A percentile compares a stretch with the other conserved stretches of the same genome.
Conservation (phyloP, 2,329 filamentous ascomycete species). For the Hirsutella rhossiliensis region DNA sequence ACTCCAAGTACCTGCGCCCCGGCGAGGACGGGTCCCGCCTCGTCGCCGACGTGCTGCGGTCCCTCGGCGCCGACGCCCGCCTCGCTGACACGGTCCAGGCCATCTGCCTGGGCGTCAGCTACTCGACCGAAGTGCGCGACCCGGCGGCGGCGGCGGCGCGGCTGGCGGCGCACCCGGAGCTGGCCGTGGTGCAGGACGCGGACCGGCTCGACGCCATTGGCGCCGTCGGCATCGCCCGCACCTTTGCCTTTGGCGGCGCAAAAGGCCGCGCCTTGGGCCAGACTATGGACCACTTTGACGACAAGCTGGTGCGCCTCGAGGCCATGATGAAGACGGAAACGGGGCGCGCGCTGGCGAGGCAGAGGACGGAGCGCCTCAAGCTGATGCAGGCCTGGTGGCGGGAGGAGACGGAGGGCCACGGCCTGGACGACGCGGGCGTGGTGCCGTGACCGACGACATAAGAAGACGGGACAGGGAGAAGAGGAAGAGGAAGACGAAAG, state of each 20-base stretch:
- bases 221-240: conserved; percentile 69
- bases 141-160: conserved; percentile 46
- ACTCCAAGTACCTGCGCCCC: conserved; percentile 63
- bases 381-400: conserved; percentile 46
- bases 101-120: conserved; percentile 68
- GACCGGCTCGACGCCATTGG: conserved; percentile 88
- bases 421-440: background rate
- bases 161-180: conserved; percentile 47
- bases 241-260: conserved; percentile 52
- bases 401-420: conserved; percentile 29
- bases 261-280: conserved; percentile 46
- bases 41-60: conserved; percentile 41
- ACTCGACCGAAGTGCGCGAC: conserved; percentile 59
- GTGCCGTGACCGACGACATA: too few species aligned
- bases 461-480: too few species aligned
- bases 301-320: conserved; percentile 58
- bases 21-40: conserved; percentile 44
- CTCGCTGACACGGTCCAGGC: conserved; percentile 57
- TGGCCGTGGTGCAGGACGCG: conserved; percentile 78
- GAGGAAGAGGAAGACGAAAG: too few species aligned
- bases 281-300: conserved; percentile 62
- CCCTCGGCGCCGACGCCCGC: conserved; percentile 39
- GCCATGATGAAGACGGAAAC: conserved; percentile 52
- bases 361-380: conserved; percentile 39
- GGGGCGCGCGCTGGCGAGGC: conserved; percentile 38